These are phyloP conservation scores for Halenospora varia DNA, from an alignment of 495 filamentous ascomycete species.

Conservation along the genomic window DNA sequence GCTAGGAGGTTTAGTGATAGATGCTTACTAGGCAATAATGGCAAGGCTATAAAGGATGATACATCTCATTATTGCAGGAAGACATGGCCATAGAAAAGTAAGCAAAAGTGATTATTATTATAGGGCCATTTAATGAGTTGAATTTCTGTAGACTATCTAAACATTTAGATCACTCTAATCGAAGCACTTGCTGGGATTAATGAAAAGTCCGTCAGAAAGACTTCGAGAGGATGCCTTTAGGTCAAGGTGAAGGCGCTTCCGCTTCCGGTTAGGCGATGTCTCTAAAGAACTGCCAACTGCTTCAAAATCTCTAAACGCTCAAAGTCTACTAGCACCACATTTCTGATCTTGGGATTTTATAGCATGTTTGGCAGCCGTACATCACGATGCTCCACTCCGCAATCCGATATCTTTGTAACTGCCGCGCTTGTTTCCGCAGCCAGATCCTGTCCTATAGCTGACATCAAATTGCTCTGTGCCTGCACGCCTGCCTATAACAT, in stretches of 20 bases:
- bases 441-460: slow-evolving; percentile 11
- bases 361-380: slow-evolving; percentile 22
- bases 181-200: slow-evolving; percentile 1
- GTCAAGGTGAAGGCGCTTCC: neutral
- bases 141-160: slow-evolving; percentile 12
- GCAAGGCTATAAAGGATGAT: slow-evolving; percentile 6
- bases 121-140: slow-evolving; percentile 15
- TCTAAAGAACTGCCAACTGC: neutral
- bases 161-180: slow-evolving; percentile 7
- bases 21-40: slow-evolving; percentile 1
- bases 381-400: slow-evolving; percentile 21
- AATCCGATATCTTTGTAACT: slow-evolving; percentile 10
- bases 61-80: slow-evolving; percentile 14
- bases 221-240: slow-evolving; percentile 1
- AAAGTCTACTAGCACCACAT: slow-evolving; percentile 1
- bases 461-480: slow-evolving; percentile 16
- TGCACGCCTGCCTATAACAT: slow-evolving; percentile 40
- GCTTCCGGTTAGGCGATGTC: neutral
- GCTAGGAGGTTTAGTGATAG: neutral
- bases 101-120: slow-evolving; percentile 11
- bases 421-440: slow-evolving; percentile 10
- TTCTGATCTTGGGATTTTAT: neutral
- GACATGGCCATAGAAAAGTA: slow-evolving; percentile 13
- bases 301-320: slow-evolving; percentile 4
- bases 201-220: slow-evolving; percentile 11